A percentile compares a stretch with the other conserved stretches of the same genome.
phyloP scores from a whole-genome alignment of 2,329 filamentous ascomycete species.

The Cordyceps farinosa region DNA sequence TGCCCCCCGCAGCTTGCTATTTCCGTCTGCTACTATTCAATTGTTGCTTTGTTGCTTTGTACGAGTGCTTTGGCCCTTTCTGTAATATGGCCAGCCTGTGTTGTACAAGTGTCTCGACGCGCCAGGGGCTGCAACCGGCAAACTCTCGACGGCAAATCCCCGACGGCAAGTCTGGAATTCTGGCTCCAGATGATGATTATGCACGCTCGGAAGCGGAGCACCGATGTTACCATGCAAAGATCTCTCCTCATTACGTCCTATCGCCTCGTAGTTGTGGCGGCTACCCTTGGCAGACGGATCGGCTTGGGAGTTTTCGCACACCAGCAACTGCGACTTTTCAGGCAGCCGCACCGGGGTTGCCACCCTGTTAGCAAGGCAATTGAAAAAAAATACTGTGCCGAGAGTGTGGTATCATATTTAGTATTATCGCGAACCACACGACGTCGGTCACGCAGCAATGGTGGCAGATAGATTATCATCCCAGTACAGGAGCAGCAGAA shows the following conservation, averaged over 20 bases:
- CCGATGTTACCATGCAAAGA: not conserved
- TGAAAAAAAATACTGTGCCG: not conserved
- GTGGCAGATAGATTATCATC: not conserved
- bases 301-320: not conserved
- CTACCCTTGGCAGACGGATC: slow-evolving; percentile 6
- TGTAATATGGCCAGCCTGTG: not conserved
- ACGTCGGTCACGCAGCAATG: not conserved
- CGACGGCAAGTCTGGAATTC: not conserved
- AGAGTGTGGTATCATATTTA: not conserved
- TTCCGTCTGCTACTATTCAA: not conserved
- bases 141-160: not conserved
- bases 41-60: slow-evolving; percentile 6
- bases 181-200: not conserved
- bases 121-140: not conserved
- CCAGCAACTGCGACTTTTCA: not conserved
- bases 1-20: slow-evolving; percentile 6
- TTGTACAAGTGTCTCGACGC: not conserved
- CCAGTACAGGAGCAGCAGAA: not conserved
- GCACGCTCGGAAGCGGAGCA: not conserved
- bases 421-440: not conserved
- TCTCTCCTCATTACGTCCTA: not conserved
- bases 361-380: not conserved
- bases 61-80: not conserved
- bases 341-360: not conserved
- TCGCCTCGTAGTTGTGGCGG: not conserved